Evolutionary conservation across 1,284 basidiomycete genomes (phyloP), one percentile per base, ranked within the genome.

Genomic region (Amylostereum areolatum): DNA sequence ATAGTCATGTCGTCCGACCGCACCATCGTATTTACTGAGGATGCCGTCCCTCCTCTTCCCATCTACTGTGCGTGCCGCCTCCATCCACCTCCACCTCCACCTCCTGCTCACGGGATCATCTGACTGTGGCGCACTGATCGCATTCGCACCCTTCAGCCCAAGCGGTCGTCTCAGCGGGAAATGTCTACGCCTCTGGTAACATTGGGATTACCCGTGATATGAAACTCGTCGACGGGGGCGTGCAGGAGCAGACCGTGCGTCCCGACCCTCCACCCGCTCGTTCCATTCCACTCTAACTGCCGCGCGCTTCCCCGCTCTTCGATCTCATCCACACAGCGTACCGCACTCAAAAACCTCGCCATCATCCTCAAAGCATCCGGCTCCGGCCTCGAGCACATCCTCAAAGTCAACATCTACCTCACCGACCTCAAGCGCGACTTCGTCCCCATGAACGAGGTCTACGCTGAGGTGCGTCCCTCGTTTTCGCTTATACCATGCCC

Each of bases 391-490:
- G 71, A 78, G 45, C 70, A 81, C 51, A 70, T 83, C 36, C 68
- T 86, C 58, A 86, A 86, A 64, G 75, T 71, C 39, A 85, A 77
- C 55, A 64, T 83, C 43, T 87, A 78, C 63, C 64, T 87, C 50
- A 66, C 69, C 1, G 66, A 82, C 57, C 66, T 84, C 63, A 45
- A 58, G 36, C 64, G 68, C 37, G 78, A 83, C 57, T 80, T 81
- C 55, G 55, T 49, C 3, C 62, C 61, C 0, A 80, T 83, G 74
- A 82, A 83, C 52, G 70, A 74, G 47, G 66, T 75, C 5, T 83
- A 83, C 56, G 41, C 58, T 3, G 62, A 76, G 67, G 80, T 78
- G 47, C 30, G 32, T n/a, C 31, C 25, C 24, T 37, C 9, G 8
- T 3, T 30, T 3, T 30, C 8, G 35, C 12, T 29, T 12, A 6